Conservation (phyloP, 2,329 filamentous ascomycete species). For the Colletotrichum orchidophilum region DNA sequence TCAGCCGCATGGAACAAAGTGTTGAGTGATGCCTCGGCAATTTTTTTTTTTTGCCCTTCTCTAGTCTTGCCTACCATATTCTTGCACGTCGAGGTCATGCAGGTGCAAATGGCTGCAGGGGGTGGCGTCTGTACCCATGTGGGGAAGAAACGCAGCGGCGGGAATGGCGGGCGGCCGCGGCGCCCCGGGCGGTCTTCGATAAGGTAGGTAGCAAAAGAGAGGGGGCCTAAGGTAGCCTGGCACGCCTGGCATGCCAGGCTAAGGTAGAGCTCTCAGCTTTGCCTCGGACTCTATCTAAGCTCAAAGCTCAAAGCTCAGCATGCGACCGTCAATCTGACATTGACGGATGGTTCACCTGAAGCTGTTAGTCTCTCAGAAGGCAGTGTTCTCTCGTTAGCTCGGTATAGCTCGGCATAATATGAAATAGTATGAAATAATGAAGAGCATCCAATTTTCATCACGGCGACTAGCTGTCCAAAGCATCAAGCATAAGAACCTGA, state of each 20-base stretch:
- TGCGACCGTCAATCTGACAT: not conserved
- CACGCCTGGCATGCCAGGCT: too few species aligned
- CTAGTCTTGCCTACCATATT: not conserved
- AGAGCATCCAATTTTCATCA: not conserved
- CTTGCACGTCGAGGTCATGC: not conserved
- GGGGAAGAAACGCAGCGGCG: conserved; percentile 8
- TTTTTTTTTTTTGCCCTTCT: not conserved
- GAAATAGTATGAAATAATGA: not conserved
- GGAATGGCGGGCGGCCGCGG: not conserved
- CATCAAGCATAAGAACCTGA: not conserved
- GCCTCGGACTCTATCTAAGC: not conserved
- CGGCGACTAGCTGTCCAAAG: not conserved
- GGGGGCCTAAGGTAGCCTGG: not conserved
- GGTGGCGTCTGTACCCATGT: conserved; percentile 9
- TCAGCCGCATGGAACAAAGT: not conserved
- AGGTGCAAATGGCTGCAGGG: conserved; percentile 10
- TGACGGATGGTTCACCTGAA: not conserved
- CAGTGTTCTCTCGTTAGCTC: not conserved
- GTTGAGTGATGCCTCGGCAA: conserved; percentile 26
- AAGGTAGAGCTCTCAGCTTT: not conserved
- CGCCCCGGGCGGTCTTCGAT: conserved; percentile 8
- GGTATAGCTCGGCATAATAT: not conserved
- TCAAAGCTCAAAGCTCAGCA: not conserved
- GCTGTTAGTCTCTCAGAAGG: not conserved
- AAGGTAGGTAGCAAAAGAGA: too few species aligned